Conservation (phyloP, 2,329 filamentous ascomycete species). For the Botrytis hyacinthi region DNA sequence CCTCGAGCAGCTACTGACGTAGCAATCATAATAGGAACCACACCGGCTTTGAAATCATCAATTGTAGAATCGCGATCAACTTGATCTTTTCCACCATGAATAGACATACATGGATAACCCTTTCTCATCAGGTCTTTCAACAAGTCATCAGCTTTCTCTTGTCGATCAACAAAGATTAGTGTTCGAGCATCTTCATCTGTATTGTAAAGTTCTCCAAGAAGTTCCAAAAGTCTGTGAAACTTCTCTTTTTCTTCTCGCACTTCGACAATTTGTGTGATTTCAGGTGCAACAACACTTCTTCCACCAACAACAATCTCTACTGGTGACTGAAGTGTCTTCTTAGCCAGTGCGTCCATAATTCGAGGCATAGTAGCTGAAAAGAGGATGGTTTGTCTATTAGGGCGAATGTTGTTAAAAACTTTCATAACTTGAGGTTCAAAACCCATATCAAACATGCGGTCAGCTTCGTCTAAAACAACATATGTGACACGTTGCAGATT, state of each 20-base stretch:
- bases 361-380: constrained; percentile 96
- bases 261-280: constrained; percentile 91
- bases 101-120: constrained; percentile 87
- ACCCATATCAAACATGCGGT: constrained; percentile 99
- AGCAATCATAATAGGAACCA: constrained; percentile 85
- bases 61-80: constrained; percentile 91
- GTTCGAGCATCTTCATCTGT: constrained; percentile 86
- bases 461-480: constrained; percentile 92
- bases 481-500: constrained; percentile 89
- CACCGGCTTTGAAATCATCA: constrained; percentile 87
- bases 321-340: constrained; percentile 81
- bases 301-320: constrained; percentile 93
- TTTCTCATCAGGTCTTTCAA: constrained; percentile 77
- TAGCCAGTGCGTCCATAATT: constrained; percentile 85
- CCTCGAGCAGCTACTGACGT: constrained; percentile 95
- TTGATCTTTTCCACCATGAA: constrained; percentile 92
- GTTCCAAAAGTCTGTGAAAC: constrained; percentile 77
- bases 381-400: constrained; percentile 88
- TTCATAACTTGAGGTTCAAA: constrained; percentile 99
- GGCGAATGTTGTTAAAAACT: constrained; percentile 86
- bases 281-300: constrained; percentile 80
- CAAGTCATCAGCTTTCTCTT: constrained; percentile 82
- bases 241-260: constrained; percentile 80
- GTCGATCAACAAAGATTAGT: constrained; percentile 87
- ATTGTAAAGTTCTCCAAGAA: constrained; percentile 83